phyloP scores from a whole-genome alignment of 306 rosid species.

The Urtica urens region DNA sequence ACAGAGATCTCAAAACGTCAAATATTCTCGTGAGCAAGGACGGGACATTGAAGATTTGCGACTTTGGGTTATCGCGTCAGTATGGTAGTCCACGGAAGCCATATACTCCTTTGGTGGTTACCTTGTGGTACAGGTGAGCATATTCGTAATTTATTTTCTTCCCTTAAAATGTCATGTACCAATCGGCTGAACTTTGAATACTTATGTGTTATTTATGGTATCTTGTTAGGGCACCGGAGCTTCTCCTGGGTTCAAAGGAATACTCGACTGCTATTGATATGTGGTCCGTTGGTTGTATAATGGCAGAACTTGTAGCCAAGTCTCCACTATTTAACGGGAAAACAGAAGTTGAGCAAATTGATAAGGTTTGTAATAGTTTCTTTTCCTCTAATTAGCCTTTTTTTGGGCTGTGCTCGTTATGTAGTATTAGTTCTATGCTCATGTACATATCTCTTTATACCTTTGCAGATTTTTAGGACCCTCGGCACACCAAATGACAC shows the following conservation, averaged over 20 bases:
- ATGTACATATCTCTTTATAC: slow-evolving; percentile 5
- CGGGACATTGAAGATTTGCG: slow-evolving; percentile 80
- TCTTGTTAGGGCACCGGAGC: slow-evolving; percentile 85
- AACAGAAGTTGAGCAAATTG: slow-evolving; percentile 74
- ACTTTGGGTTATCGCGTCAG: slow-evolving; percentile 88
- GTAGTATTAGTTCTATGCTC: slow-evolving; percentile 3
- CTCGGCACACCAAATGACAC: slow-evolving; percentile 76
- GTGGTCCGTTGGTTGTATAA: slow-evolving; percentile 97
- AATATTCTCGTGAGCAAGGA: slow-evolving; percentile 66
- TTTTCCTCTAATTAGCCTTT: neutral
- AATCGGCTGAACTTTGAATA: neutral
- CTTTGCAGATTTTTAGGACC: slow-evolving; percentile 57
- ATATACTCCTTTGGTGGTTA: slow-evolving; percentile 78
- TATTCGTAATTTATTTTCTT: neutral
- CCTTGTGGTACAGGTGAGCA: slow-evolving; percentile 87
- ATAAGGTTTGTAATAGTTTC: slow-evolving; percentile 33
- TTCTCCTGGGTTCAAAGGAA: slow-evolving; percentile 54
- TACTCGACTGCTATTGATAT: slow-evolving; percentile 93
- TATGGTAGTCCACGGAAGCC: slow-evolving; percentile 83
- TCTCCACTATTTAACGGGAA: slow-evolving; percentile 74
- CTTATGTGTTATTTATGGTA: no score
- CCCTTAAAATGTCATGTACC: neutral
- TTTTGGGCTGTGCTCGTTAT: neutral
- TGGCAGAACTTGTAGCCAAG: slow-evolving; percentile 78
- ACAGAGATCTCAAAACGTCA: slow-evolving; percentile 87